A percentile compares a stretch with the other conserved stretches of the same genome.
Conservation (phyloP, 306 rosid genomes). For the Cucumis sativus region Cucumber_9930_V3 NC_026659.2:3400501-3401000, state of each 20-base stretch:
- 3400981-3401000: not conserved
- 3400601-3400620: not conserved
- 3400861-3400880: conserved; percentile 13
- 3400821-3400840: conserved; percentile 1
- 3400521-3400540: not conserved
- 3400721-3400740: not conserved
- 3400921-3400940: too few relatives aligned
- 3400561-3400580: not conserved
- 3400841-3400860: conserved; percentile 7
- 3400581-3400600: not conserved
- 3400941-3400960: not conserved
- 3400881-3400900: conserved; percentile 14
- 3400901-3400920: too few relatives aligned
- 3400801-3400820: conserved; percentile 11
- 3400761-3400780: not conserved
- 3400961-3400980: not conserved
- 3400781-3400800: conserved; percentile 5
- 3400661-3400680: not conserved
- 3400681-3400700: not conserved
- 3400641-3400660: not conserved
- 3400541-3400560: not conserved
- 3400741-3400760: not conserved
- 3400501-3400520: not conserved
- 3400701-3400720: conserved; percentile 1
- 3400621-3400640: not conserved